Evolutionary conservation across 257 asterid genomes (phyloP).

Genomic region (Scutellaria baicalensis): DNA sequence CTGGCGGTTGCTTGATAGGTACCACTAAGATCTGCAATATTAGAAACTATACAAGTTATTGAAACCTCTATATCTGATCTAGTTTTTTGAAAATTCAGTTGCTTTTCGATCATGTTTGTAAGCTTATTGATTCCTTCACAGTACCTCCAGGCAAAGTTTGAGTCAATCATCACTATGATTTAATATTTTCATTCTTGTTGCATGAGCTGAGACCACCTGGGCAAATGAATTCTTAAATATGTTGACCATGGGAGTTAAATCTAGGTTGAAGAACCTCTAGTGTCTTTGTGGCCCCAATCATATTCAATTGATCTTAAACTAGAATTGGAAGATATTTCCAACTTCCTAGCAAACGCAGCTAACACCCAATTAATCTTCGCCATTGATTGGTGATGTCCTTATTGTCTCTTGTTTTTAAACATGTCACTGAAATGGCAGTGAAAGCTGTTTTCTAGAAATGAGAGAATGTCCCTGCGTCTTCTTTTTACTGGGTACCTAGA

Average conservation of each 20-base stretch:
- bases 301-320: background rate
- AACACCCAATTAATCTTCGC: background rate
- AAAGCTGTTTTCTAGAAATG: background rate
- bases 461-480: background rate
- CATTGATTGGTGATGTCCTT: background rate
- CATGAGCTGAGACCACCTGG: background rate
- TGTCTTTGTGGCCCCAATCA: background rate
- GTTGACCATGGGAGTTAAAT: background rate
- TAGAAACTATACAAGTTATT: background rate
- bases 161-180: background rate
- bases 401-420: background rate
- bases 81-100: background rate
- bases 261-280: background rate
- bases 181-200: background rate
- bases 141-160: background rate
- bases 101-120: background rate
- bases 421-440: background rate
- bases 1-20: slow-evolving; percentile 97
- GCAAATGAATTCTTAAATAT: background rate
- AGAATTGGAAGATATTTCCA: background rate
- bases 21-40: slow-evolving; percentile 12
- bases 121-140: background rate
- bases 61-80: background rate
- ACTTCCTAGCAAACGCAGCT: background rate
- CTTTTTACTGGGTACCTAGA: background rate